Base-by-base conservation (phyloP, 805 yeast genomes). In the Barnettozyma botsteinii region DNA sequence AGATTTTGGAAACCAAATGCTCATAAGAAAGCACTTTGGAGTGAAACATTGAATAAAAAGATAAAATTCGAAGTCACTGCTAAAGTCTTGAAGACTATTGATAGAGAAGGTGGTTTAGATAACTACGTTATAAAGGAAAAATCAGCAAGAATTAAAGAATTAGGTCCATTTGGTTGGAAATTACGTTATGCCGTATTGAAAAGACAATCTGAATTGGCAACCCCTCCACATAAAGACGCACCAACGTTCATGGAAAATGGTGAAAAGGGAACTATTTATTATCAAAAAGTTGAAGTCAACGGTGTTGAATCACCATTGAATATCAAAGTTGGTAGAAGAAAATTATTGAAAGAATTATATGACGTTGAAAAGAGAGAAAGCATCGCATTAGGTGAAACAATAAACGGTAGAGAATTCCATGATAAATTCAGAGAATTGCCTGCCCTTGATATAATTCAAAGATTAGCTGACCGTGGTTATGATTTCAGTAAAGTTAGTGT, bases 51-150 rank as follows among this genome's bases (percentile, higher is more conserved):
- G 52, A 65, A 78, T 43, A 62, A 67, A 29, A 60, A 88, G 33
- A 14, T 53, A 7, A 66, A 67, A 35, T 61, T 86, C 40, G 77
- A 72, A 44, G 78, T 88, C 26, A 80, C 88, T 7, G 75, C 97
- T 5, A 75, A 81, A 44, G 97, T 88, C 6, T 70, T 93, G 56
- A 78, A 81, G 53, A 88, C 97, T 0, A 81, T 93, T 43, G 82
- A 85, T 43, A 85, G 79, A 52, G 98, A 91, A 61, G 98, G 98
- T 46, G 98, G 99, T 5, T 69, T 93, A 41, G 99, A 93, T 58
- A 80, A 80, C 48, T 93, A 93, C 59, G 62, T 93, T 46, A 72
- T 79, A 31, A 93, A 93, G 63, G 95, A 88, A 44, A 86, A 84
- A 50, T 70, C 94, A 6, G 94, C 95, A 3, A 74, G 98, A 66